phyloP scores from a whole-genome alignment of 306 rosid genomes.

The Glycine soja region DNA sequence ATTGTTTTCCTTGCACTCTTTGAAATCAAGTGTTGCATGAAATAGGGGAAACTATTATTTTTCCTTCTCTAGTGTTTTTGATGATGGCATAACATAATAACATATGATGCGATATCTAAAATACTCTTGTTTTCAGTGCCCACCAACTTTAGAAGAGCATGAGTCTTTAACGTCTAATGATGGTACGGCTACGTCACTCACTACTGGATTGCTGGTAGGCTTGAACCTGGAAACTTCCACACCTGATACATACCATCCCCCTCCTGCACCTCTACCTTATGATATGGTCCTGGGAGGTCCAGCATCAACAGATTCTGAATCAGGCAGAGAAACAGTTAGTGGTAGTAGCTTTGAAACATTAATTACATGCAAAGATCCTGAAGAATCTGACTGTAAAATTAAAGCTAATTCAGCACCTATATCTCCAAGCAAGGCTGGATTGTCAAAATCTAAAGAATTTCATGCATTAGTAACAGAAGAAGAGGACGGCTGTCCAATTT shows the following conservation, averaged over 20 bases:
- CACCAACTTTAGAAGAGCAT: conserved; percentile 66
- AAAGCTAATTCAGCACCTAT: conserved; percentile 53
- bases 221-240: conserved; percentile 63
- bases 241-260: conserved; percentile 80
- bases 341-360: conserved; percentile 65
- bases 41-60: conserved; percentile 29
- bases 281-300: conserved; percentile 68
- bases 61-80: conserved; percentile 12
- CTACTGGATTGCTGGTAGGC: conserved; percentile 65
- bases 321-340: conserved; percentile 60
- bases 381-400: conserved; percentile 62
- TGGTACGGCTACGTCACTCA: conserved; percentile 50
- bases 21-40: conserved; percentile 23
- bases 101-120: conserved; percentile 18
- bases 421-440: conserved; percentile 57
- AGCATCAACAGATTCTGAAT: conserved; percentile 60
- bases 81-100: neutral
- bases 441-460: conserved; percentile 53
- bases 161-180: conserved; percentile 57
- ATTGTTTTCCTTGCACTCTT: conserved; percentile 24
- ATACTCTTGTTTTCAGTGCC: conserved; percentile 64
- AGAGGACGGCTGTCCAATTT: conserved; percentile 86
- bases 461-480: conserved; percentile 58
- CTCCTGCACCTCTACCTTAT: conserved; percentile 85
- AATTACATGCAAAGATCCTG: conserved; percentile 61